Evolutionary conservation across 2,329 filamentous ascomycete genomes (phyloP), one percentile per base, ranked within the genome.

Genomic region (Camptophora hylomeconis): DNA sequence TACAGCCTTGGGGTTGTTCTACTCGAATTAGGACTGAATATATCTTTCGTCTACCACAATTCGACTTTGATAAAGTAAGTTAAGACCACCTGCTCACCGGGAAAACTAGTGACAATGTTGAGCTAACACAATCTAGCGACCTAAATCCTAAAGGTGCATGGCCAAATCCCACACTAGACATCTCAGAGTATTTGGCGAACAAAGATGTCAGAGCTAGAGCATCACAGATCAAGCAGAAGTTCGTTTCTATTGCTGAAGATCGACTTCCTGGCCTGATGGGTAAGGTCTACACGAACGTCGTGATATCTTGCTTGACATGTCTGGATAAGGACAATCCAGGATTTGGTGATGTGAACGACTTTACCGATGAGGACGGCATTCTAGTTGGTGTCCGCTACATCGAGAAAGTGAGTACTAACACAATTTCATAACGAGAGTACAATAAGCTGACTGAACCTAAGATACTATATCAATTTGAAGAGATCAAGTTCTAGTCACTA

Each of bases 1-100:
- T 71, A 71, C 43, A 66, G 63, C 31, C 51, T 71, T 0, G 66
- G 67, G 0, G 62, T 69, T 0, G 65, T 59, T 28, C 50, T 72
- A 1, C 45, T 72, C 0, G 66, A 71, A 40, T 55, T 71, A 14
- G 65, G 63, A 0, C 35, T 70, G 0, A 67, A 63, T 61, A 31
- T 49, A 1, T 55, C 50, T 0, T 53, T 58, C 23, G 41, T 57
- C n/a, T n/a, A n/a, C n/a, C n/a, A n/a, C n/a, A n/a, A n/a, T n/a
- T n/a, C n/a, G n/a, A n/a, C n/a, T n/a, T n/a, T n/a, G n/a, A n/a
- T n/a, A n/a, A n/a, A n/a, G n/a, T n/a, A n/a, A n/a, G n/a, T n/a
- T n/a, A n/a, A n/a, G n/a, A n/a, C n/a, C n/a, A n/a, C n/a, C n/a
- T n/a, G n/a, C n/a, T n/a, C n/a, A n/a, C n/a, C n/a, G n/a, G n/a